Conservation (phyloP, 768 basidiomycete species). For the Asterophora lycoperdoides region DNA sequence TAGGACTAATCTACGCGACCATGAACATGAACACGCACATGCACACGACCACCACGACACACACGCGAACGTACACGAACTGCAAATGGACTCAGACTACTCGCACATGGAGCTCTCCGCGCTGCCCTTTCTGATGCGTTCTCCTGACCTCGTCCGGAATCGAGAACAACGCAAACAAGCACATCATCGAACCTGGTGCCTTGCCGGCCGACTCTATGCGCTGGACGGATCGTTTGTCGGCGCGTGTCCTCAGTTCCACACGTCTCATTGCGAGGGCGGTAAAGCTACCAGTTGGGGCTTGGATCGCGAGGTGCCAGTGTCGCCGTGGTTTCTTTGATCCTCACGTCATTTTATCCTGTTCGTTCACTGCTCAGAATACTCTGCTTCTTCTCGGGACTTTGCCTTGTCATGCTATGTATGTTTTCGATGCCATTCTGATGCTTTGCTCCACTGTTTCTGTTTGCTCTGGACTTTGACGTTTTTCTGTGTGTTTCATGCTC, state of each 20-base stretch:
- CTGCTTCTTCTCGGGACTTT: too few relatives aligned
- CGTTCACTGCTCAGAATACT: too few relatives aligned
- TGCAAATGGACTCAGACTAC: not conserved
- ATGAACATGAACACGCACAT: not conserved
- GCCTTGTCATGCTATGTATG: too few relatives aligned
- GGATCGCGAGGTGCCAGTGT: too few relatives aligned
- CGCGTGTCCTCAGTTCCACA: not conserved
- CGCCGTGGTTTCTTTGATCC: too few relatives aligned
- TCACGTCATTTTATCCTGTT: too few relatives aligned
- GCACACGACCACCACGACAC: not conserved
- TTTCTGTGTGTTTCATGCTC: too few relatives aligned
- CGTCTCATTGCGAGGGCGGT: too few relatives aligned
- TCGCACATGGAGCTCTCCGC: slow-evolving; percentile 11
- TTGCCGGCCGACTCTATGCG: not conserved
- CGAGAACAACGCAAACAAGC: not conserved
- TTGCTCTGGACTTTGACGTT: too few relatives aligned
- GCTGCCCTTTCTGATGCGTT: slow-evolving; percentile 10
- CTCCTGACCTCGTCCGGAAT: slow-evolving; percentile 2
- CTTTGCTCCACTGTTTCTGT: too few relatives aligned
- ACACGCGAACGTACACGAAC: not conserved
- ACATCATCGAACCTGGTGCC: not conserved
- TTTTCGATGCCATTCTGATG: too few relatives aligned
- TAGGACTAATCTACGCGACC: not conserved
- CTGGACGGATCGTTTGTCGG: not conserved
- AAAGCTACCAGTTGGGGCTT: too few relatives aligned